Conservation (phyloP, 2,329 filamentous ascomycete genomes). For the Colletotrichum camelliae region DNA sequence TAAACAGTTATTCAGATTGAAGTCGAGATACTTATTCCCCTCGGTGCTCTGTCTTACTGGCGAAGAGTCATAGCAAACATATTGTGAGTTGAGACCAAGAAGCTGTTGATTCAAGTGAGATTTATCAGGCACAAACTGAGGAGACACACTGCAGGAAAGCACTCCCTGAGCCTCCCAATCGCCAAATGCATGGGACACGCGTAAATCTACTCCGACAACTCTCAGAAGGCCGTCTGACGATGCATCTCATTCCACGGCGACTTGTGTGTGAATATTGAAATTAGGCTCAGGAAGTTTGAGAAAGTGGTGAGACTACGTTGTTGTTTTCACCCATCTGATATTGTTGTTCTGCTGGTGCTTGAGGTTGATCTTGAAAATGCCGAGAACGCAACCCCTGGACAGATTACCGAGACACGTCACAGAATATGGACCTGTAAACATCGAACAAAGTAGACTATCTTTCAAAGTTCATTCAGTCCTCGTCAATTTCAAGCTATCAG, state of each 20-base stretch:
- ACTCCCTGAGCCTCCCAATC: not conserved
- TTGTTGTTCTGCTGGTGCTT: not conserved
- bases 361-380: rapidly evolving
- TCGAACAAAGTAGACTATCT: not conserved
- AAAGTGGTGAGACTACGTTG: not conserved
- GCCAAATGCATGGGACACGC: no score
- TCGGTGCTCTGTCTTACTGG: not conserved
- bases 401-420: rapidly evolving
- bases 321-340: not conserved
- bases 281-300: not conserved
- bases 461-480: rapidly evolving
- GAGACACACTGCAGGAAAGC: rapidly evolving
- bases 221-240: no score
- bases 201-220: no score
- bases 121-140: not conserved
- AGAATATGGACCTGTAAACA: not conserved
- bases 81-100: not conserved
- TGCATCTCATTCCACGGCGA: no score
- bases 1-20: rapidly evolving
- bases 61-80: not conserved
- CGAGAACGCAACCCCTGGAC: not conserved
- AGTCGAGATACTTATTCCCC: rapidly evolving
- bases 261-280: not conserved
- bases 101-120: not conserved
- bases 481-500: not conserved